Conservation (phyloP, 73 alveolate genomes). For the Tetrahymena borealis region DNA sequence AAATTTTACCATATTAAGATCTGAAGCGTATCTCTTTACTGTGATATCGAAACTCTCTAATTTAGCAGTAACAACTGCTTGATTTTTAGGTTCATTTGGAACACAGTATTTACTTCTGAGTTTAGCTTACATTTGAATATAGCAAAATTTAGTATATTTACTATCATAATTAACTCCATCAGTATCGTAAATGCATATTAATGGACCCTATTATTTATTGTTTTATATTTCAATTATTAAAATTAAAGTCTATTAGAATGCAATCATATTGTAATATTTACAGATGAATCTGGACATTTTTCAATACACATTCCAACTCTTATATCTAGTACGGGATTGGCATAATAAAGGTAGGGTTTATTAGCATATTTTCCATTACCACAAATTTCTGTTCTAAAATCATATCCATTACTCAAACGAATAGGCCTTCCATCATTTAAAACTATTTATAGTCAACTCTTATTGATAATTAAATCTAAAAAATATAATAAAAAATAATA, state of each 20-base stretch:
- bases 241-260: neutral
- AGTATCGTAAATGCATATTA: conserved; percentile 22
- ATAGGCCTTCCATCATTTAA: conserved; percentile 38
- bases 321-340: conserved; percentile 28
- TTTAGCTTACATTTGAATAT: conserved; percentile 28
- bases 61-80: conserved; percentile 13
- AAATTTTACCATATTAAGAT: neutral
- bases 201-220: neutral
- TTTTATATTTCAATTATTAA: neutral
- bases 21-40: conserved; percentile 31
- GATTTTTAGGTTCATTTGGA: conserved; percentile 35
- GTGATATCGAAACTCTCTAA: conserved; percentile 13
- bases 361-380: conserved; percentile 27
- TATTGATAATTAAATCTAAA: too few species aligned
- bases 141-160: conserved; percentile 16
- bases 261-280: neutral
- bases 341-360: conserved; percentile 44
- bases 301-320: conserved; percentile 46
- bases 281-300: conserved; percentile 35
- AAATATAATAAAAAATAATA: too few species aligned
- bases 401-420: conserved; percentile 43
- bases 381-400: conserved; percentile 49
- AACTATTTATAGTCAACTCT: too few species aligned
- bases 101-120: conserved; percentile 21
- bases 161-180: neutral